Base-by-base conservation (phyloP, 345 rosid genomes). In the Acer campestre region DNA sequence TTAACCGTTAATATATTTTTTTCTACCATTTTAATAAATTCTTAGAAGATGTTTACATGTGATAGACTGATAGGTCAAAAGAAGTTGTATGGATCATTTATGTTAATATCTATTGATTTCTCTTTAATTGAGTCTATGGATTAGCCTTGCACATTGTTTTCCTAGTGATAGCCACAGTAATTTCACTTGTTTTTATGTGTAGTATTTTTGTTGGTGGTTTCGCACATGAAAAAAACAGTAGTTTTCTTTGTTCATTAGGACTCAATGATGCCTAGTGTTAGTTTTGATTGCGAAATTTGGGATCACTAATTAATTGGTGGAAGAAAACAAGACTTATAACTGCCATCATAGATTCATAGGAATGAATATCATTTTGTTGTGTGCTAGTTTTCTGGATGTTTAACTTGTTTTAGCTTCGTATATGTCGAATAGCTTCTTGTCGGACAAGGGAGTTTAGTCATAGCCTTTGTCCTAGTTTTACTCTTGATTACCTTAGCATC, bases 401-500 rank as follows among this genome's bases (percentile, higher is more conserved):
- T 64, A 29, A 75, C 70, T 48, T 66, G 20, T 66, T 51, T 42
- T 67, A 56, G 61, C 55, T 65, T 62, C n/a, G 67, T n/a, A 35
- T 62, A 46, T 49, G 67, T 59, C 14, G 61, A 20, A 58, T 73
- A 29, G 48, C 62, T 75, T 46, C 27, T 70, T 72, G 49, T 68
- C 76, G 81, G 83, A 61, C 70, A 64, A 70, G 75, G 71, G 51
- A 40, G 44, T 77, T 42, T 74, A 48, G 69, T 78, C 29, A 42
- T 67, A 72, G 29, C 61, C 16, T 75, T 71, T 66, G 70, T 35
- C 76, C 68, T 71, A 71, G 69, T 58, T 77, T 81, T 74, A 64
- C 48, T 65, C 40, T 42, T 82, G 80, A 65, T 74, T 81, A 67
- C 76, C 67, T 70, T 82, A 87, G 85, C 85, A 82, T 71, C 81